A percentile compares a stretch with the other conserved stretches of the same genome.
phyloP scores from a whole-genome alignment of 2,329 filamentous ascomycete genomes.

The Fusarium anthophilum region DNA sequence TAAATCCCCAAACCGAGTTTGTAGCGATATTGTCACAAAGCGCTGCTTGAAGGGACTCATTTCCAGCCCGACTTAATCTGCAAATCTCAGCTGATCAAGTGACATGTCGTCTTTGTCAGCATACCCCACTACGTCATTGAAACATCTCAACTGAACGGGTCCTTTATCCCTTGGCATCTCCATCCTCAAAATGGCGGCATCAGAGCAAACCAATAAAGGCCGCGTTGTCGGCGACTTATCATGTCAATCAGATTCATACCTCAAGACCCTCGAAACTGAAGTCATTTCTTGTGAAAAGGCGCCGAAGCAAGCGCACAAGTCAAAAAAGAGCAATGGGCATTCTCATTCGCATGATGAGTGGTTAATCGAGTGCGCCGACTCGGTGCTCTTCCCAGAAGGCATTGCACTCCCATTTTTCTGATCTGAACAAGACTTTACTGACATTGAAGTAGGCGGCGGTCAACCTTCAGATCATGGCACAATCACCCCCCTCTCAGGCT shows the following conservation, averaged over 20 bases:
- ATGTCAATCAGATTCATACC: constrained; percentile 44
- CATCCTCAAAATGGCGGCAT: constrained; percentile 8
- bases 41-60: fast-evolving
- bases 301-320: constrained; percentile 17
- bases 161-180: neutral
- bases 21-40: fast-evolving
- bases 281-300: constrained; percentile 44
- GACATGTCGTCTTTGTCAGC: constrained; percentile 24
- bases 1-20: fast-evolving
- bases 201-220: neutral
- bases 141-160: neutral
- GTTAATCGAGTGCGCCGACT: constrained; percentile 46
- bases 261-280: constrained; percentile 36
- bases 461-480: constrained; percentile 46
- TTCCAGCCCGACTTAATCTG: fast-evolving
- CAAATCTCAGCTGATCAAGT: constrained; percentile 1
- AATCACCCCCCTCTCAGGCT: constrained; percentile 15
- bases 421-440: fast-evolving
- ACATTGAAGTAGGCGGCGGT: constrained; percentile 37
- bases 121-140: constrained; percentile 9
- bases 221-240: constrained; percentile 42
- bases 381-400: constrained; percentile 46
- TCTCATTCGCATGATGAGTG: constrained; percentile 33
- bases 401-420: fast-evolving
- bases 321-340: constrained; percentile 39